phyloP scores from a whole-genome alignment of 2,329 filamentous ascomycete genomes.

The Diaporthe sp. region DNA sequence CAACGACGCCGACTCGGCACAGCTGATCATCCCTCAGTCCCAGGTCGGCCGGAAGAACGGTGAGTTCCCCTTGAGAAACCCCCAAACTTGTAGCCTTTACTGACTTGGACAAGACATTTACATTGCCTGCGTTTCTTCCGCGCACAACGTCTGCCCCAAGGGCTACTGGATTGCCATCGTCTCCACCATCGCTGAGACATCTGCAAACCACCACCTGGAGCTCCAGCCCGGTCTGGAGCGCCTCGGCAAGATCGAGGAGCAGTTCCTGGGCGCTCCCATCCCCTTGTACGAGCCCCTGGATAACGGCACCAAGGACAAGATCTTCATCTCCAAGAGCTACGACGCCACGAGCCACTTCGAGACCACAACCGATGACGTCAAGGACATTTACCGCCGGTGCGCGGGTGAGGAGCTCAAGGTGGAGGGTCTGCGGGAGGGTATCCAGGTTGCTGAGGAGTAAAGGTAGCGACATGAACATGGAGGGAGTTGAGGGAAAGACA shows the following conservation, averaged over 20 bases:
- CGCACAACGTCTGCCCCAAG: conserved; percentile 98
- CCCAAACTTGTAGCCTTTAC: neutral
- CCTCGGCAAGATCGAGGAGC: conserved; percentile 94
- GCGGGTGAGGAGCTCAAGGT: conserved; percentile 89
- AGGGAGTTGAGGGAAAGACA: neutral
- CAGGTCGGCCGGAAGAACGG: conserved; percentile 97
- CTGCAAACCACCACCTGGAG: conserved; percentile 95
- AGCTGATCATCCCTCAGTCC: conserved; percentile 97
- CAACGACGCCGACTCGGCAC: conserved; percentile 87
- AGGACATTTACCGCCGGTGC: conserved; percentile 89
- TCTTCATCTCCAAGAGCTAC: conserved; percentile 99
- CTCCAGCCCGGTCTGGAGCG: conserved; percentile 92
- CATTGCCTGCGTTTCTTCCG: conserved; percentile 93
- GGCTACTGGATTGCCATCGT: conserved; percentile 99
- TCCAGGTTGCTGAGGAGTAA: conserved; percentile 79
- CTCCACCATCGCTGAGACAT: conserved; percentile 93
- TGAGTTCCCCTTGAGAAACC: conserved; percentile 57
- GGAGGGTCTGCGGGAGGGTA: conserved; percentile 85
- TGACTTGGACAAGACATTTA: conserved; percentile 80
- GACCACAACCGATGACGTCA: conserved; percentile 90
- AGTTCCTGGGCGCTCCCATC: conserved; percentile 93
- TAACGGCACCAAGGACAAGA: conserved; percentile 86
- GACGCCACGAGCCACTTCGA: conserved; percentile 98
- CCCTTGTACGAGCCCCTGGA: conserved; percentile 93
- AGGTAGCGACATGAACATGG: neutral